Conservation (phyloP, 495 filamentous ascomycete species). For the Cercophora scortea region DNA sequence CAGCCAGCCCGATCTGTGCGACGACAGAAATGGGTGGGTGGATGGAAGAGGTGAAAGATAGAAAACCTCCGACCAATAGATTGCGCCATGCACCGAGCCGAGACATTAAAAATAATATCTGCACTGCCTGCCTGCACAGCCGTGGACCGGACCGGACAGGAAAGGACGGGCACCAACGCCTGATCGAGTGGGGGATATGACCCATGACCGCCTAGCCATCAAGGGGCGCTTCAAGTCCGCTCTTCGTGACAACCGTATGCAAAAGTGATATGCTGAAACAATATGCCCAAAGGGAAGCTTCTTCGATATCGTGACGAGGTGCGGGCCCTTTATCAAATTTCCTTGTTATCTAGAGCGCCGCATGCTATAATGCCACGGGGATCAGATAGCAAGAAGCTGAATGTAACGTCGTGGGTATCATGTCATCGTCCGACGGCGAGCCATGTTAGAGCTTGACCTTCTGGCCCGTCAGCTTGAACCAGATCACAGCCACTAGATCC, state of each 20-base stretch:
- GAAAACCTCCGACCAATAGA: too few relatives aligned
- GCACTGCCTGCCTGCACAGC: too few relatives aligned
- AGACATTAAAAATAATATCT: too few relatives aligned
- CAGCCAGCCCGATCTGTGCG: too few relatives aligned
- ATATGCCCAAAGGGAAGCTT: background rate
- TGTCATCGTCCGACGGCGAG: constrained; percentile 1
- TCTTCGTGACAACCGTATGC: constrained; percentile 1
- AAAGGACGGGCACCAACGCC: background rate
- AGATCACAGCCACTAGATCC: constrained; percentile 43
- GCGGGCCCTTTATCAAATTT: too few relatives aligned
- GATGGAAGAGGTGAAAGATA: too few relatives aligned
- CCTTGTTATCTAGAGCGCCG: background rate
- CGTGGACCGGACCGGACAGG: too few relatives aligned
- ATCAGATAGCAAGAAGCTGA: background rate
- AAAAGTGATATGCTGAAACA: constrained; percentile 5
- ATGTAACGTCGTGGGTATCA: constrained; percentile 9
- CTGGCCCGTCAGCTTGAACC: constrained; percentile 48
- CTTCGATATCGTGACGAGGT: background rate
- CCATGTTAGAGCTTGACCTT: constrained; percentile 39
- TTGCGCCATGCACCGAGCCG: too few relatives aligned
- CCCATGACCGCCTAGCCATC: background rate
- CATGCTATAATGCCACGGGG: background rate
- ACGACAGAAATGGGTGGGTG: too few relatives aligned
- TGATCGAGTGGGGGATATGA: background rate
- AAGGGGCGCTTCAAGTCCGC: background rate